Evolutionary conservation across 805 yeast species (phyloP).

Genomic region (Kluyveromyces siamensis): DNA sequence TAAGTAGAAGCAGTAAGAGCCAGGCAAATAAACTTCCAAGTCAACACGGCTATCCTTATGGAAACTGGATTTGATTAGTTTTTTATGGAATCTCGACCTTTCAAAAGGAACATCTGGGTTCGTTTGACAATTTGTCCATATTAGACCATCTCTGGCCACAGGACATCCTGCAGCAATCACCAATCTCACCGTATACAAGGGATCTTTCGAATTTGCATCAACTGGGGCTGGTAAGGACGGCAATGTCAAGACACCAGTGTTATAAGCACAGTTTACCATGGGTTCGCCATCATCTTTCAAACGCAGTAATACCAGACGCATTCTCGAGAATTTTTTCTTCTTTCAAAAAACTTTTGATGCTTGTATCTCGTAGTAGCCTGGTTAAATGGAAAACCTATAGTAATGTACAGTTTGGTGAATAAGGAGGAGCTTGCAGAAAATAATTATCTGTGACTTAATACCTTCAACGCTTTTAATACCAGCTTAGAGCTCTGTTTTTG

Average conservation of each 20-base stretch:
- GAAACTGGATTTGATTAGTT: conserved; percentile 46
- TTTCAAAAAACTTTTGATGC: neutral
- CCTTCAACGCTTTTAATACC: too few relatives aligned
- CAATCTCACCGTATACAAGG: conserved; percentile 44
- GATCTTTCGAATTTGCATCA: conserved; percentile 31
- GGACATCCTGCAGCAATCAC: conserved; percentile 68
- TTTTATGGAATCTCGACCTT: conserved; percentile 46
- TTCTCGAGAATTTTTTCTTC: neutral
- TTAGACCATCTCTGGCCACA: conserved; percentile 58
- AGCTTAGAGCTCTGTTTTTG: too few relatives aligned
- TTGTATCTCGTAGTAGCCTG: too few relatives aligned
- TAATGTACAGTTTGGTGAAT: too few relatives aligned
- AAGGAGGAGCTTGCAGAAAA: too few relatives aligned
- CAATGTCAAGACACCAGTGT: conserved; percentile 32
- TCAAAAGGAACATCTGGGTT: conserved; percentile 36
- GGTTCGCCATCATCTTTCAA: conserved; percentile 31
- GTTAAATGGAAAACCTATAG: too few relatives aligned
- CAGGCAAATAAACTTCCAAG: conserved; percentile 60
- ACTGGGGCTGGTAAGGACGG: conserved; percentile 33
- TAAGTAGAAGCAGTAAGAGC: conserved; percentile 69
- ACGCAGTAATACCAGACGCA: conserved; percentile 28
- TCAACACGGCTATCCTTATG: conserved; percentile 53
- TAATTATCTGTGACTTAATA: too few relatives aligned
- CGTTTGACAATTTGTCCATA: conserved; percentile 68
- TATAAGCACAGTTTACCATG: conserved; percentile 22